Evolutionary conservation across 2,329 filamentous ascomycete species (phyloP).

Genomic region (Pseudocercospora cruenta): DNA sequence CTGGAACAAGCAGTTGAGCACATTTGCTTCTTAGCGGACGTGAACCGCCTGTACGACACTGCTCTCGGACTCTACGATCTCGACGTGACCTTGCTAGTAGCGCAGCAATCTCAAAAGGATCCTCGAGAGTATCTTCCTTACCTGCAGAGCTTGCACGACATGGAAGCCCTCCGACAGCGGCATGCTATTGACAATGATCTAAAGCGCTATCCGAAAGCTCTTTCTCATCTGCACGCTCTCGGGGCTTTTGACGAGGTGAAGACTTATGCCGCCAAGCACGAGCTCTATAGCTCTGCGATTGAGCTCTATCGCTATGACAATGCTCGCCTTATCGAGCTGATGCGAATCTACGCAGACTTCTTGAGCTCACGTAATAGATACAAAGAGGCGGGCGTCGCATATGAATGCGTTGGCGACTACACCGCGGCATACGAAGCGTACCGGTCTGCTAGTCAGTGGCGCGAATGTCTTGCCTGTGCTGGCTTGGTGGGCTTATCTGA

Average conservation of each 20-base stretch:
- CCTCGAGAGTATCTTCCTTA: conserved; percentile 95
- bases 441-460: conserved; percentile 83
- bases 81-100: conserved; percentile 84
- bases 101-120: conserved; percentile 94
- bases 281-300: conserved; percentile 76
- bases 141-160: conserved; percentile 79
- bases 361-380: conserved; percentile 75
- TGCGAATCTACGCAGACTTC: conserved; percentile 75
- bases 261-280: conserved; percentile 76
- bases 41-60: conserved; percentile 87
- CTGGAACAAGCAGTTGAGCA: conserved; percentile 92
- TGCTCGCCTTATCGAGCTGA: conserved; percentile 68
- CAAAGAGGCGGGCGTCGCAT: conserved; percentile 83
- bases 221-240: conserved; percentile 73
- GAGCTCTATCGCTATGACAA: conserved; percentile 82
- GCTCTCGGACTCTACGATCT: conserved; percentile 90
- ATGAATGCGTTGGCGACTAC: conserved; percentile 81
- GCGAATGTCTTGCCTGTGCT: conserved; percentile 82
- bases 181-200: conserved; percentile 92
- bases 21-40: conserved; percentile 95
- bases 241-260: conserved; percentile 77
- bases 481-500: conserved; percentile 66
- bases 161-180: conserved; percentile 70
- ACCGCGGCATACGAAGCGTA: conserved; percentile 79
- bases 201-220: conserved; percentile 73